Conservation (phyloP, 495 filamentous ascomycete species). For the Hyaloscypha hepaticicola region DNA sequence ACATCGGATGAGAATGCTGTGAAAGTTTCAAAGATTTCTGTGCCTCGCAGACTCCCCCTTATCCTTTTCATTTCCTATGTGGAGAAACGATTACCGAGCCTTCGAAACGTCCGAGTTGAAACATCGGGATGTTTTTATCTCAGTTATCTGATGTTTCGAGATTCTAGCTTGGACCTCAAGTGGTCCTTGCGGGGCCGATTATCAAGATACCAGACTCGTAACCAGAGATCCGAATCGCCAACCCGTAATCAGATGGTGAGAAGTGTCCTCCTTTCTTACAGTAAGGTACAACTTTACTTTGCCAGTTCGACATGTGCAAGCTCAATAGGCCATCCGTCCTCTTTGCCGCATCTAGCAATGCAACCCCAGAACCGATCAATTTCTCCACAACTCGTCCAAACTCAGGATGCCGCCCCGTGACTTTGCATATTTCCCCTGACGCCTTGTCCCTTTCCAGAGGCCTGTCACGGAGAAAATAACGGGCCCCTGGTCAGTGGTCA, state of each 20-base stretch:
- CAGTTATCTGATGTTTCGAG: neutral
- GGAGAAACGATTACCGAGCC: neutral
- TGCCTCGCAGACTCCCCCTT: constrained; percentile 7
- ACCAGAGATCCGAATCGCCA: neutral
- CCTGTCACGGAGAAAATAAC: neutral
- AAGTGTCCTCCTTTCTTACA: too few relatives aligned
- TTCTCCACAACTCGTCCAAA: neutral
- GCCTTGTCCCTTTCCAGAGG: neutral
- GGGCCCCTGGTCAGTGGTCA: too few relatives aligned
- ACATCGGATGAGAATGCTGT: constrained; percentile 3
- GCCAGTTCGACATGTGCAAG: neutral
- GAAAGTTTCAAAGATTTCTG: constrained; percentile 4
- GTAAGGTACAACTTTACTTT: neutral
- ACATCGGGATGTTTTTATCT: neutral
- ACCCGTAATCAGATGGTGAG: neutral
- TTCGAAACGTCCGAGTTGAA: neutral
- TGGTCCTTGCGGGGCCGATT: neutral
- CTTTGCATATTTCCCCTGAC: neutral
- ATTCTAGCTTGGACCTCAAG: neutral
- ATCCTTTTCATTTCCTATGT: constrained; percentile 7
- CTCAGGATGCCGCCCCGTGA: too few relatives aligned
- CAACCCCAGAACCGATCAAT: neutral
- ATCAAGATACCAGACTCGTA: neutral
- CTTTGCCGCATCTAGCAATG: neutral
- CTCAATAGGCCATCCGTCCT: neutral